Percentiles rank a stretch among this genome's conserved stretches.
phyloP scores from a whole-genome alignment of 208 protist species.

The Leishmania major region DNA sequence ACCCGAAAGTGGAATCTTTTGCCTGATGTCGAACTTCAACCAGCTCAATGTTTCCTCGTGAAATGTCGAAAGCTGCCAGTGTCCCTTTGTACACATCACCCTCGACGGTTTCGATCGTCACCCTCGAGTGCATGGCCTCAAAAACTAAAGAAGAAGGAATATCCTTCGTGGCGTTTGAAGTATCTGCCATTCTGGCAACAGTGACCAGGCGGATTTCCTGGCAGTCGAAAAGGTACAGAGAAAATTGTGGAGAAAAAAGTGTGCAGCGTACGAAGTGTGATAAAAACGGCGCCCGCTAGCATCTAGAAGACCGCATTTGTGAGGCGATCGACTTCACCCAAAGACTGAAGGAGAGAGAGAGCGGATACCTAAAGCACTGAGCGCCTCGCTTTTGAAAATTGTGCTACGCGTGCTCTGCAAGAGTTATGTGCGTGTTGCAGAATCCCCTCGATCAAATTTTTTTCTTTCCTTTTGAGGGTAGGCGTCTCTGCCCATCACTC shows the following conservation, averaged over 20 bases:
- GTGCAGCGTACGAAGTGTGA: background rate
- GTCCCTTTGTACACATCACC: conserved; percentile 55
- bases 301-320: background rate
- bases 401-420: background rate
- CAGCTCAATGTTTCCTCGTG: conserved; percentile 64
- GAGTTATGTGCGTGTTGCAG: no score
- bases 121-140: conserved; percentile 41
- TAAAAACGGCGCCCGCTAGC: background rate
- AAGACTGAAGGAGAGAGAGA: no score
- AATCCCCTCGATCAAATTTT: background rate
- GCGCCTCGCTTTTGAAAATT: background rate
- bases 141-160: conserved; percentile 43
- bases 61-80: conserved; percentile 40
- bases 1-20: conserved; percentile 56
- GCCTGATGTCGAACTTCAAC: conserved; percentile 52
- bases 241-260: background rate
- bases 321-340: background rate
- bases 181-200: background rate
- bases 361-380: background rate
- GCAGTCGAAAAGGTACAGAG: no score
- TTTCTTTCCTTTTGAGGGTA: background rate
- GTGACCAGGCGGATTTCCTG: background rate
- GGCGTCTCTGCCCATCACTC: background rate
- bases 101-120: conserved; percentile 67
- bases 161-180: conserved; percentile 21